phyloP scores from a whole-genome alignment of 2,329 filamentous ascomycete genomes.

The Tolypocladium guangdongense region DNA sequence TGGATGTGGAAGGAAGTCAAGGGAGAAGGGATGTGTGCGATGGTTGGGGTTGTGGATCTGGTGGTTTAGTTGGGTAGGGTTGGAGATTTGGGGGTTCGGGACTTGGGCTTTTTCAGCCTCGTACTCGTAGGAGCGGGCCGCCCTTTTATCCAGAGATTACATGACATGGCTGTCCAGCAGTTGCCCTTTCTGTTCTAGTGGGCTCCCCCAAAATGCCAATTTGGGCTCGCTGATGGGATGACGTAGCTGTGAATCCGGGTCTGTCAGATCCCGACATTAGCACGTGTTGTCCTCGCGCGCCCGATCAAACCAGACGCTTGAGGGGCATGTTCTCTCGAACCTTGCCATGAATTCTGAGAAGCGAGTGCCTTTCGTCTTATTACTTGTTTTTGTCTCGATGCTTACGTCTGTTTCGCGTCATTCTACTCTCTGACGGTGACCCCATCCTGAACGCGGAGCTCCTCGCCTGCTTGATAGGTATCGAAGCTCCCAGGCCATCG shows the following conservation, averaged over 20 bases:
- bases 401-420: not conserved
- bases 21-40: not conserved
- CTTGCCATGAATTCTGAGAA: not conserved
- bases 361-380: not conserved
- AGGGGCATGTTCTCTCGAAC: not conserved
- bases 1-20: not conserved
- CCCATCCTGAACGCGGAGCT: not conserved
- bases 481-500: not conserved
- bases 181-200: slow-evolving; percentile 62
- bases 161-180: no score
- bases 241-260: slow-evolving; percentile 67
- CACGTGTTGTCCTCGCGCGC: not conserved
- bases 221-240: slow-evolving; percentile 59
- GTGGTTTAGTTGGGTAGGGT: not conserved
- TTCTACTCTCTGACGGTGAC: not conserved
- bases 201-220: slow-evolving; percentile 54
- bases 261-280: slow-evolving; percentile 23
- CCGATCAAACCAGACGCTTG: no score
- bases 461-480: not conserved
- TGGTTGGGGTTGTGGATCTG: not conserved
- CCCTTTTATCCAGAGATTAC: no score
- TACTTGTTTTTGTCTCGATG: not conserved
- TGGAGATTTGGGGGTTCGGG: not conserved
- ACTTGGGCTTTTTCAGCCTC: not conserved
- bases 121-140: not conserved